Conservation (phyloP, 2,329 filamentous ascomycete genomes). For the Fusarium musae region DNA sequence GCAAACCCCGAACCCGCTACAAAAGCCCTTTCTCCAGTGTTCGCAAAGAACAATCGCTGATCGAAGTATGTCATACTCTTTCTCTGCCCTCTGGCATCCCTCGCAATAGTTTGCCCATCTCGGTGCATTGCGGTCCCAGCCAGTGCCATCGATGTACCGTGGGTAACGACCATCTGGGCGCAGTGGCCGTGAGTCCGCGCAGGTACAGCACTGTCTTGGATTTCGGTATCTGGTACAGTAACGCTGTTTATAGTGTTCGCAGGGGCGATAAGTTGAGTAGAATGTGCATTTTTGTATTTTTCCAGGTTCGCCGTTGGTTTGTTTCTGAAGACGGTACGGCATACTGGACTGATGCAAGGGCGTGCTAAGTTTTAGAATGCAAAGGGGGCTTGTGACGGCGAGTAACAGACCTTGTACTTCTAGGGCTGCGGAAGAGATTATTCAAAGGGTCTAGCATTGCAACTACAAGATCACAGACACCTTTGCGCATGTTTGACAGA, state of each 20-base stretch:
- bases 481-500: background rate
- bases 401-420: background rate
- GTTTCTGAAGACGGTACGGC: background rate
- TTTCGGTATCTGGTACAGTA: background rate
- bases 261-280: background rate
- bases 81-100: background rate
- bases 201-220: background rate
- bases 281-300: background rate
- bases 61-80: background rate
- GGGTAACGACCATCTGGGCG: background rate
- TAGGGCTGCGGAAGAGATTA: accelerated
- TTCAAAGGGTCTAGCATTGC: background rate
- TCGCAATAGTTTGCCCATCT: background rate
- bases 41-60: background rate
- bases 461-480: background rate
- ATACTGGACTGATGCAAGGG: background rate
- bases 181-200: background rate
- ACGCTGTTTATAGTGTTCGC: background rate
- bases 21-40: background rate
- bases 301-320: background rate
- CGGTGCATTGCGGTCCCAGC: background rate
- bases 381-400: background rate
- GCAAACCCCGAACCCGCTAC: background rate
- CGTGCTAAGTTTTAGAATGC: accelerated
- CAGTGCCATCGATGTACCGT: background rate